phyloP scores from a whole-genome alignment of 768 basidiomycete species.

The Podaxis sp. region DNA sequence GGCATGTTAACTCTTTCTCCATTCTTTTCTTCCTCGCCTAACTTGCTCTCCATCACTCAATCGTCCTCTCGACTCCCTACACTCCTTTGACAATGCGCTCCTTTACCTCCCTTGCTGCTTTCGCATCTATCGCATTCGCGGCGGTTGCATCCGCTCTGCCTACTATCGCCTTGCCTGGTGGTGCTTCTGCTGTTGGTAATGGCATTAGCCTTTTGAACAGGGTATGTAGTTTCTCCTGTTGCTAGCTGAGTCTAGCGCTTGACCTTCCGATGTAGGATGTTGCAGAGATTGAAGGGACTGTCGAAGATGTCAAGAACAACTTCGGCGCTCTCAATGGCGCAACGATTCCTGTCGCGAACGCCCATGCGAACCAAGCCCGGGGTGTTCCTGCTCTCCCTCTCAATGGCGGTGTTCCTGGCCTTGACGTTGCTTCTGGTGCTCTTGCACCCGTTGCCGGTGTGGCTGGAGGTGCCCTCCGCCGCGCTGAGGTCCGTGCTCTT shows the following conservation, averaged over 20 bases:
- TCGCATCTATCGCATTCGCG: slow-evolving; percentile 15
- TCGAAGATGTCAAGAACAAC: background rate
- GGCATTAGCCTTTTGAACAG: background rate
- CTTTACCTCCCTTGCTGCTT: slow-evolving; percentile 16
- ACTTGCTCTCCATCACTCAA: background rate
- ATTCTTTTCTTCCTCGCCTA: background rate
- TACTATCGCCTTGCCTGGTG: background rate
- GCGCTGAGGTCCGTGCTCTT: background rate
- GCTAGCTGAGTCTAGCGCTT: background rate
- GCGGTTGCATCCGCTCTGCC: slow-evolving; percentile 12
- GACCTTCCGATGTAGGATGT: background rate
- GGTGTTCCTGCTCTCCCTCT: too few species aligned
- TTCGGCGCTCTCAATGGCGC: background rate
- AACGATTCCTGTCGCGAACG: background rate
- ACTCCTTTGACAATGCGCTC: slow-evolving; percentile 7
- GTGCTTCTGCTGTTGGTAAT: background rate
- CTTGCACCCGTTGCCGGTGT: background rate
- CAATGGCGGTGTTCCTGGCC: background rate
- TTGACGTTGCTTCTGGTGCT: background rate
- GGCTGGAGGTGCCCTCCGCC: background rate
- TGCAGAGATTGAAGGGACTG: background rate
- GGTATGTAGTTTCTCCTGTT: background rate
- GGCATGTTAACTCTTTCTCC: background rate
- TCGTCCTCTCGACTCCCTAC: slow-evolving; percentile 17
- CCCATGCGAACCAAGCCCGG: background rate